Conservation (phyloP, 129 eudicot species). For the Erigeron canadensis region DNA sequence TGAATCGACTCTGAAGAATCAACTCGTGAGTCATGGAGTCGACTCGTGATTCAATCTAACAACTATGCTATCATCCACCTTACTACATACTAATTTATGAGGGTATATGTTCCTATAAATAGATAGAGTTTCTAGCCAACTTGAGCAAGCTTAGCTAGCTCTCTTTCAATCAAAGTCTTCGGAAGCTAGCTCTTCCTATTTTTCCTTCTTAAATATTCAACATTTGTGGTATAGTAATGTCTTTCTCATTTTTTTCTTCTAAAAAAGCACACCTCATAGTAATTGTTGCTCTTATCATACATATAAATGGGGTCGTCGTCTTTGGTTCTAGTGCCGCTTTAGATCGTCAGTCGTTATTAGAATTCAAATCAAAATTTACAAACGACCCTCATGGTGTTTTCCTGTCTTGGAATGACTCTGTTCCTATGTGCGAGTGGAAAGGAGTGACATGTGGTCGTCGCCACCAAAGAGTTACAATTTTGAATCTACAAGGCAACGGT, state of each 20-base stretch:
- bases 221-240: background rate
- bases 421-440: constrained; percentile 24
- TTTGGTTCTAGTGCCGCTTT: too few relatives aligned
- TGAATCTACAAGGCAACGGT: background rate
- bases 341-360: background rate
- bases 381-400: background rate
- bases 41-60: too few relatives aligned
- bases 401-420: constrained; percentile 23
- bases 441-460: constrained; percentile 26
- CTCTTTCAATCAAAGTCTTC: background rate
- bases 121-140: background rate
- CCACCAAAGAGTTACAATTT: constrained; percentile 27
- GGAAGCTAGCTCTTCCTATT: background rate
- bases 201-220: background rate
- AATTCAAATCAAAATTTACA: background rate
- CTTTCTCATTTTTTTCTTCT: background rate
- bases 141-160: background rate
- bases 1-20: too few relatives aligned
- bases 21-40: too few relatives aligned
- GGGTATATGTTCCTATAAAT: background rate
- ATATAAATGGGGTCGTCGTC: too few relatives aligned
- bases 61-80: too few relatives aligned
- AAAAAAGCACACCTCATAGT: background rate
- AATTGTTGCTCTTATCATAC: background rate
- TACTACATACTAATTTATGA: too few relatives aligned